A percentile compares a stretch with the other conserved stretches of the same genome.
Conservation (phyloP, 1,139 yeast genomes). For the Suhomyces guaymorum region DNA sequence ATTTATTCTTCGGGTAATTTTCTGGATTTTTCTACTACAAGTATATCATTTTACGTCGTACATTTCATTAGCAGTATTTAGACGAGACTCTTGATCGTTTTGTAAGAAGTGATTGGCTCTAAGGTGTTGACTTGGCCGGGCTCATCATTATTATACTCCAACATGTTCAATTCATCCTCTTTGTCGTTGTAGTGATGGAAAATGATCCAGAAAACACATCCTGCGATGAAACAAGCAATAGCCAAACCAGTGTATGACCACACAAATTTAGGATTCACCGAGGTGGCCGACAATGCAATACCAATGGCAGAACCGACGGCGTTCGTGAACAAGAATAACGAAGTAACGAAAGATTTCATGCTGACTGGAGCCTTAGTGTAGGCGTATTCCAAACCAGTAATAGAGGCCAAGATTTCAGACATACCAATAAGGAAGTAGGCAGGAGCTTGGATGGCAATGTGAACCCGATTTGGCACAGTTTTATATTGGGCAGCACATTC, state of each 20-base stretch:
- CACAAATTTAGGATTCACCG: conserved; percentile 21
- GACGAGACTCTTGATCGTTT: conserved; percentile 11
- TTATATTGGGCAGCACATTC: conserved; percentile 16
- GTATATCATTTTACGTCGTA: background rate
- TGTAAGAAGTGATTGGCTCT: conserved; percentile 15
- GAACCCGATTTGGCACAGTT: conserved; percentile 21
- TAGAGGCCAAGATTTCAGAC: conserved; percentile 24
- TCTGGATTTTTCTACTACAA: no score
- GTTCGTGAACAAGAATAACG: conserved; percentile 22
- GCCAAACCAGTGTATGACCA: conserved; percentile 24
- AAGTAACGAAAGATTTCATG: conserved; percentile 25
- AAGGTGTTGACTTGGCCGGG: conserved; percentile 12
- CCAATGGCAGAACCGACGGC: conserved; percentile 24
- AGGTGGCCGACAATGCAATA: conserved; percentile 22
- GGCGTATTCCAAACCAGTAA: conserved; percentile 26
- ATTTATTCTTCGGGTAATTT: no score
- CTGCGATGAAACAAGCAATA: conserved; percentile 20
- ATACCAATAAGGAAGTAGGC: conserved; percentile 23
- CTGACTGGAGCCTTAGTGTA: conserved; percentile 24
- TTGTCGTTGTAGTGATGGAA: conserved; percentile 22
- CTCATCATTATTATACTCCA: conserved; percentile 22
- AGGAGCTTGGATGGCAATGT: conserved; percentile 23
- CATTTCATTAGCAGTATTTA: conserved; percentile 1
- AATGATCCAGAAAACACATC: conserved; percentile 21
- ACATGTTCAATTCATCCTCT: conserved; percentile 23